Conservation (phyloP, 2,329 filamentous ascomycete genomes). For the Alternaria solani region DNA sequence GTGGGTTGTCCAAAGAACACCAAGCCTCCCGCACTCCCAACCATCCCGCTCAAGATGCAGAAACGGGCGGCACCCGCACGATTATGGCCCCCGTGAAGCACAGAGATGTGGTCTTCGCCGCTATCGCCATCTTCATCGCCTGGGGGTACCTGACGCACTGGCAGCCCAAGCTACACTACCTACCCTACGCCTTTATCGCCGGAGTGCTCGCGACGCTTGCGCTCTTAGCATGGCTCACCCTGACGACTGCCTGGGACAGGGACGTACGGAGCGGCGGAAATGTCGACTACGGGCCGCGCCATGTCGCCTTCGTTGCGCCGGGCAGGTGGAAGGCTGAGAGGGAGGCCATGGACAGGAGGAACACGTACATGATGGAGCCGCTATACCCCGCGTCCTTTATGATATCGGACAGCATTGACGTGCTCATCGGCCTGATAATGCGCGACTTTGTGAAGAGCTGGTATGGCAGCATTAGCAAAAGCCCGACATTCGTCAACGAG, state of each 20-base stretch:
- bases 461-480: constrained; percentile 86
- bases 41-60: constrained; percentile 45
- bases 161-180: constrained; percentile 82
- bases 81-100: constrained; percentile 78
- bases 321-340: constrained; percentile 75
- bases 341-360: constrained; percentile 69
- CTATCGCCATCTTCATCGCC: constrained; percentile 76
- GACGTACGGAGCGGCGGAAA: constrained; percentile 52
- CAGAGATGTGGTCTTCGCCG: constrained; percentile 72
- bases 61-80: constrained; percentile 49
- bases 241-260: constrained; percentile 64
- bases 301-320: constrained; percentile 67
- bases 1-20: constrained; percentile 24
- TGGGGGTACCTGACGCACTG: constrained; percentile 88
- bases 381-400: constrained; percentile 79
- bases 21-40: constrained; percentile 25
- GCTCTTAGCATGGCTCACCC: constrained; percentile 65
- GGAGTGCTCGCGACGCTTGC: constrained; percentile 68
- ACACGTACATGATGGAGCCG: constrained; percentile 70
- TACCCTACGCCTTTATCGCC: constrained; percentile 81
- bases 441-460: constrained; percentile 88
- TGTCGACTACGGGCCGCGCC: constrained; percentile 52
- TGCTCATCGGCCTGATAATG: constrained; percentile 76
- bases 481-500: constrained; percentile 81
- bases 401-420: constrained; percentile 82